Percentiles rank a stretch among this genome's conserved stretches.
Evolutionary conservation across 164 flowering plant species (phyloP).

Genomic region (Chimonanthus salicifolius): DNA sequence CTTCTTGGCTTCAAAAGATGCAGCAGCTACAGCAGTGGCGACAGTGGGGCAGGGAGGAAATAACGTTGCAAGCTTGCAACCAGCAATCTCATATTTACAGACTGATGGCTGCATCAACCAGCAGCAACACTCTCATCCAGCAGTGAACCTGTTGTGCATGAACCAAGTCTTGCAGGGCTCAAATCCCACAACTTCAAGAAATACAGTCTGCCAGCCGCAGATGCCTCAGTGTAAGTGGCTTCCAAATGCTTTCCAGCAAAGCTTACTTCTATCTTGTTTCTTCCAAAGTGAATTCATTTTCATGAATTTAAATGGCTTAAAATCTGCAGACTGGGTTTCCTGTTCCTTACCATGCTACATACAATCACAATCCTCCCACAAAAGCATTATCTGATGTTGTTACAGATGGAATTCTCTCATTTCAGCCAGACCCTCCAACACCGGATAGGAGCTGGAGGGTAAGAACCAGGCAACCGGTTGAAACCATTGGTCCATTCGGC

Average conservation of each 20-base stretch:
- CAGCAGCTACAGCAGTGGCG: background rate
- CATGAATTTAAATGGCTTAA: background rate
- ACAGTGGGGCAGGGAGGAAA: background rate
- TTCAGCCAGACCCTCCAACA: constrained; percentile 38
- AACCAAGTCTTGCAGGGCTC: constrained; percentile 8
- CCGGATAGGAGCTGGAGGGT: constrained; percentile 23
- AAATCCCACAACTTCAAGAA: background rate
- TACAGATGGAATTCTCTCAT: constrained; percentile 7
- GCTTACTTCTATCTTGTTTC: background rate
- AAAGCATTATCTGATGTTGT: constrained; percentile 13
- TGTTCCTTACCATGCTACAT: constrained; percentile 12
- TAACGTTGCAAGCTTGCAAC: background rate
- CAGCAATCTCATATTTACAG: background rate
- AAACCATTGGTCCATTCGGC: background rate
- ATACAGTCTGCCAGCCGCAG: background rate
- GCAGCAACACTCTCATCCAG: background rate
- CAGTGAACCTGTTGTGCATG: background rate
- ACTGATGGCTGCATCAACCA: background rate
- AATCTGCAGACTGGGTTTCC: constrained; percentile 22
- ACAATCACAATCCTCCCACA: constrained; percentile 28
- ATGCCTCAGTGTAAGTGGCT: constrained; percentile 14
- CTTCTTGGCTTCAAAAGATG: constrained; percentile 4
- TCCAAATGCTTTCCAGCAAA: background rate
- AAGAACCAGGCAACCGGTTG: background rate
- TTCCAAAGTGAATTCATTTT: background rate